Conservation (phyloP, 441 rosid species). For the Euphorbia schlechtendalii region DNA sequence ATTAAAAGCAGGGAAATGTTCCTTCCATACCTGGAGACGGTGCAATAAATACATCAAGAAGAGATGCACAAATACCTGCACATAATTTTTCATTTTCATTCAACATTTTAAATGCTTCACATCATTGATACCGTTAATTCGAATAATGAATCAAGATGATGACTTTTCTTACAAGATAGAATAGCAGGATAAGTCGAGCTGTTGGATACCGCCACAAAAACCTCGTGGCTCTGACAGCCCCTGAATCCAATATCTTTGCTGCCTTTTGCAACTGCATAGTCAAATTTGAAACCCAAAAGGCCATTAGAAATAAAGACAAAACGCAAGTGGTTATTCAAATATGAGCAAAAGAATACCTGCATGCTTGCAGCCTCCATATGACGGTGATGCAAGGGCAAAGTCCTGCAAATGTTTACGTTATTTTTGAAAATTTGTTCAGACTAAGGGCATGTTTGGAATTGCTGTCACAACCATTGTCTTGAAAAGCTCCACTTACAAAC, state of each 20-base stretch:
- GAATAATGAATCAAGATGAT: constrained; percentile 8
- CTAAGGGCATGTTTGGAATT: too few species aligned
- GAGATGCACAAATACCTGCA: constrained; percentile 93
- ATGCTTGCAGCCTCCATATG: constrained; percentile 78
- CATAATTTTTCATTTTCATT: constrained; percentile 17
- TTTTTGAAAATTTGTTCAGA: too few species aligned
- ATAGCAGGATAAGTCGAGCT: constrained; percentile 70
- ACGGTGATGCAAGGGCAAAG: constrained; percentile 89
- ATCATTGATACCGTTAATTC: neutral
- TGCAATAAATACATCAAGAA: constrained; percentile 97
- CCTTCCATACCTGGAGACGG: constrained; percentile 72
- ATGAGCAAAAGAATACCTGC: constrained; percentile 42
- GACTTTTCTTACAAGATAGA: constrained; percentile 62
- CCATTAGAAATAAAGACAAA: constrained; percentile 9
- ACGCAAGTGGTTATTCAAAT: neutral
- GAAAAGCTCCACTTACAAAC: too few species aligned
- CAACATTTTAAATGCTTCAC: constrained; percentile 7
- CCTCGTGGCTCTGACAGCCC: constrained; percentile 94
- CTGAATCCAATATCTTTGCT: constrained; percentile 82
- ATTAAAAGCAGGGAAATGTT: too few species aligned
- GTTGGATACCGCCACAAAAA: constrained; percentile 98
- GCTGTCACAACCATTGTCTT: too few species aligned
- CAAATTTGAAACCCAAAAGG: constrained; percentile 18
- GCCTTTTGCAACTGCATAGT: constrained; percentile 78
- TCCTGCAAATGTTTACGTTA: constrained; percentile 48